A percentile compares a stretch with the other conserved stretches of the same genome.
Evolutionary conservation across 225 moss, liverwort and hornwort species (phyloP).

Genomic region (Polytrichum commune): DNA sequence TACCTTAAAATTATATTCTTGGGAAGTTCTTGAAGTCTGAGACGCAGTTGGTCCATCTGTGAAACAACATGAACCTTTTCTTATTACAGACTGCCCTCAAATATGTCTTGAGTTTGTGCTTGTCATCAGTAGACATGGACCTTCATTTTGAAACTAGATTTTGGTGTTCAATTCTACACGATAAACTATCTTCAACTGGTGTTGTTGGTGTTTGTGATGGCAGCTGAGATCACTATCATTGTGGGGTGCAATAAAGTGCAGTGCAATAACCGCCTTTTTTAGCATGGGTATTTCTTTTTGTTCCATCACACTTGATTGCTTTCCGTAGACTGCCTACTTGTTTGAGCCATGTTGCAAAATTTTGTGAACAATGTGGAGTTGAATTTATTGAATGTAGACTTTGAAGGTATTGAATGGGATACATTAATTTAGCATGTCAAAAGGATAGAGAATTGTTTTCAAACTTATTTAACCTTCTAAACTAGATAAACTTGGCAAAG

Average conservation of each 20-base stretch:
- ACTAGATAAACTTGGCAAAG: too few species aligned
- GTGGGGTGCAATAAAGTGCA: constrained; percentile 69
- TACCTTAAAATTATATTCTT: too few species aligned
- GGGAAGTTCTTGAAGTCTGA: too few species aligned
- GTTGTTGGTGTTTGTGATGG: constrained; percentile 23
- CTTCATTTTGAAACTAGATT: too few species aligned
- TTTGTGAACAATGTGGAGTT: constrained; percentile 1
- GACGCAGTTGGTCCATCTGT: too few species aligned
- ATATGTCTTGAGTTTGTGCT: constrained; percentile 3
- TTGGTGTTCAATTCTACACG: too few species aligned
- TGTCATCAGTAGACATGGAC: not conserved
- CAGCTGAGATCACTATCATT: constrained; percentile 71
- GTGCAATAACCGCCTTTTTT: constrained; percentile 58
- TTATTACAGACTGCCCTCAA: not conserved
- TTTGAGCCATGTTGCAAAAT: not conserved
- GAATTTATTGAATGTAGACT: not conserved
- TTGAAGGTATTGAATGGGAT: not conserved
- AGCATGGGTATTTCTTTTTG: constrained; percentile 48
- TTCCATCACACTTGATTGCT: constrained; percentile 2
- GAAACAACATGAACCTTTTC: not conserved
- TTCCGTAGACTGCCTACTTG: not conserved
- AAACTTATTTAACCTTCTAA: too few species aligned
- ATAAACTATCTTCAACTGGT: not conserved
- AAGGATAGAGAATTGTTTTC: too few species aligned
- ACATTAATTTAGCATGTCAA: not conserved